A percentile compares a stretch with the other conserved stretches of the same genome.
Conservation (phyloP, 148 eudicot species). For the Cornus controversa region DNA sequence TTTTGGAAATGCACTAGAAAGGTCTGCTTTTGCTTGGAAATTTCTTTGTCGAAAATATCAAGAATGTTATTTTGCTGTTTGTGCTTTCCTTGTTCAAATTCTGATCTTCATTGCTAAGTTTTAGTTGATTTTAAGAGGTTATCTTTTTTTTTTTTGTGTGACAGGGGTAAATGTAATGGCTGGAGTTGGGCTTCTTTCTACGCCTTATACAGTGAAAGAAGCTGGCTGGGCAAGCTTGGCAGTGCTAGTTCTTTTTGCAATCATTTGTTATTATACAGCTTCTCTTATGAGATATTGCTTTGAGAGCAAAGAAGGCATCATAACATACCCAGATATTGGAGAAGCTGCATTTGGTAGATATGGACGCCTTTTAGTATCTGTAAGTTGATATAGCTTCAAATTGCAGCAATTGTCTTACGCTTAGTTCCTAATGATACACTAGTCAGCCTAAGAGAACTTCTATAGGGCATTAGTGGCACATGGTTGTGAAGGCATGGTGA, state of each 20-base stretch:
- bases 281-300: slow-evolving; percentile 81
- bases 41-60: neutral
- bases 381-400: slow-evolving; percentile 36
- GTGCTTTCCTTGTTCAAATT: neutral
- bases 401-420: neutral
- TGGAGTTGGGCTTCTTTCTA: slow-evolving; percentile 89
- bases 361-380: slow-evolving; percentile 82
- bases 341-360: slow-evolving; percentile 97
- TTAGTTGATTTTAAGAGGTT: neutral
- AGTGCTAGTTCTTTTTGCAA: slow-evolving; percentile 67
- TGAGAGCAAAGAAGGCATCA: slow-evolving; percentile 69
- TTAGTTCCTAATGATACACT: neutral
- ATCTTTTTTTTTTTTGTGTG: slow-evolving; percentile 3
- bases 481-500: neutral
- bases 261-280: slow-evolving; percentile 80
- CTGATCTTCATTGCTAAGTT: neutral
- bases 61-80: neutral
- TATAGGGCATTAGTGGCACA: neutral
- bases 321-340: slow-evolving; percentile 83
- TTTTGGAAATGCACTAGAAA: neutral
- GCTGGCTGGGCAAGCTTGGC: slow-evolving; percentile 80
- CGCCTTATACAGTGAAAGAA: slow-evolving; percentile 73
- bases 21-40: neutral
- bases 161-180: slow-evolving; percentile 83
- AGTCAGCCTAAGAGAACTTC: neutral